Evolutionary conservation across 1,284 basidiomycete genomes (phyloP).

Genomic region (Trametes hirsuta): DNA sequence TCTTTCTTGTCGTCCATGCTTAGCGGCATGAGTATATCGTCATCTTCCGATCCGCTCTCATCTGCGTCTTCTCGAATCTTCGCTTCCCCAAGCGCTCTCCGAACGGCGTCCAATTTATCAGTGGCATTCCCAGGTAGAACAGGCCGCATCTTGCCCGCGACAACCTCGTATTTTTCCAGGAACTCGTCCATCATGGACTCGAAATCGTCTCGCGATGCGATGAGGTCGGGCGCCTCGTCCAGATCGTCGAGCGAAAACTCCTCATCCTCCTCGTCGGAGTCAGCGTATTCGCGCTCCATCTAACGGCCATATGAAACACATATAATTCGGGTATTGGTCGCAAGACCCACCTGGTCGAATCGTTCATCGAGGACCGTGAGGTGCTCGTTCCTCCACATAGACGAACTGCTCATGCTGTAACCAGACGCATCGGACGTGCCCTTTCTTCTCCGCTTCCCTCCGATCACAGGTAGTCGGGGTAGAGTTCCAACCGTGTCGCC

Average conservation of each 20-base stretch:
- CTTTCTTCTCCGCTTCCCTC: slow-evolving; percentile 74
- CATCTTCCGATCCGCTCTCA: slow-evolving; percentile 44
- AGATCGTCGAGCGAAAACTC: slow-evolving; percentile 54
- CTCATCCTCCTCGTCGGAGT: slow-evolving; percentile 58
- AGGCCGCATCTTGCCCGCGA: slow-evolving; percentile 87
- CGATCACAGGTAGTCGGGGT: slow-evolving; percentile 73
- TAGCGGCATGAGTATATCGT: slow-evolving; percentile 54
- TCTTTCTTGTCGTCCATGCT: slow-evolving; percentile 72
- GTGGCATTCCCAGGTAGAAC: slow-evolving; percentile 70
- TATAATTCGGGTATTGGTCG: background rate
- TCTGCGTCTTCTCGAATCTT: slow-evolving; percentile 46
- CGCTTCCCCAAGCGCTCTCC: slow-evolving; percentile 78
- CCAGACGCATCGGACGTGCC: slow-evolving; percentile 84
- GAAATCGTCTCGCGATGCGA: slow-evolving; percentile 87
- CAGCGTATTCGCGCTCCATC: slow-evolving; percentile 80
- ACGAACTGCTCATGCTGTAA: slow-evolving; percentile 96
- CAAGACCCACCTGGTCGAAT: slow-evolving; percentile 81
- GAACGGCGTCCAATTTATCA: slow-evolving; percentile 80
- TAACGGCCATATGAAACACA: slow-evolving; percentile 26
- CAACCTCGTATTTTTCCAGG: slow-evolving; percentile 88
- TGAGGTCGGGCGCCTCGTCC: slow-evolving; percentile 73
- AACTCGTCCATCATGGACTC: slow-evolving; percentile 94
- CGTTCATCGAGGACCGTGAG: slow-evolving; percentile 89
- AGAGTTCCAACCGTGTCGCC: slow-evolving; percentile 81
- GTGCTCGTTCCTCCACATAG: slow-evolving; percentile 92